Base-by-base conservation (phyloP, 495 filamentous ascomycete species). In the Hypoxylon cercidicola region DNA sequence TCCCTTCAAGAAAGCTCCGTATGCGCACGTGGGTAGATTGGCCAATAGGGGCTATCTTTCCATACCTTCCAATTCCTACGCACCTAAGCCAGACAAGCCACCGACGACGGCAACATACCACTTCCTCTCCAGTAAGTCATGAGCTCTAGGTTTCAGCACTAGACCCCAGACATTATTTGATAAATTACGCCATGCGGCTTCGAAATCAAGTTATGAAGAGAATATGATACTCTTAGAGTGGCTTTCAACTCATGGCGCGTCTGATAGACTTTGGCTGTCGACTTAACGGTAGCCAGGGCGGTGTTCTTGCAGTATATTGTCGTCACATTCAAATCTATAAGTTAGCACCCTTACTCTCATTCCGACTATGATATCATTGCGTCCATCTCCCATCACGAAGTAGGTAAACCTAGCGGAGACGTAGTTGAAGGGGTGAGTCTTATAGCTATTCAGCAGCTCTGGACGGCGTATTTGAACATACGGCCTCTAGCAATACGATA, bases 1-100 rank as follows among this genome's bases (percentile, higher is more conserved):
- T 55, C 65, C 65, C 62, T 62, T 63, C 28, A 49, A 59, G 19
- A 45, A n/a, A 68, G 59, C 64, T 68, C 55, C 54, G 45, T 45
- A 47, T 46, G 47, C 50, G 39, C 65, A 68, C 65, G 65, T 68
- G 65, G 65, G 50, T 56, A 37, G 40, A 40, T 60, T 60, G 44
- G 40, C 65, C 65, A 68, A 68, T 68, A 44, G 32, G 35, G 13
- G 32, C 52, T 39, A 18, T 21, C 20, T 49, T 20, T 44, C 41
- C 8, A 41, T 40, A 19, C 51, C 11, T 54, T 57, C 40, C 52
- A 45, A 58, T 50, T 59, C 64, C 52, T 28, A 55, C 50, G 50
- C 34, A 46, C 55, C 15, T 39, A 55, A 21, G 53, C 47, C 59
- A 55, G 37, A 58, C 35, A 32, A 32, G 8, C 30, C 30, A 19